These are phyloP conservation scores for Syzygium aromaticum DNA, from an alignment of 345 rosid genomes.

Conservation along the genomic window DNA sequence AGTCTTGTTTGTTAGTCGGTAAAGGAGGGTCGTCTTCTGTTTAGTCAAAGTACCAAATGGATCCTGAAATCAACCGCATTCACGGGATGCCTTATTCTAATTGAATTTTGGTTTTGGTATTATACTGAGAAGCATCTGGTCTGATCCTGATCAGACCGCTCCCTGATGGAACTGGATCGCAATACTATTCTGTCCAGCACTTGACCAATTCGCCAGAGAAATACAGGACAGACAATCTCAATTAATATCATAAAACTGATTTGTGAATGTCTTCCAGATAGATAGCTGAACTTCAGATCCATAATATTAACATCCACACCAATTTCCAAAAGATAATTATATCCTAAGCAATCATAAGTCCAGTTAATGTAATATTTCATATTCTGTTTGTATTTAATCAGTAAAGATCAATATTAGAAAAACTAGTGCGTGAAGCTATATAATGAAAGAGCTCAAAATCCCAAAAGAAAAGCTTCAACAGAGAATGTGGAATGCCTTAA, in stretches of 20 bases:
- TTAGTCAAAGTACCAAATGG: not conserved
- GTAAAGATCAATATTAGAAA: not conserved
- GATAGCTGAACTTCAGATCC: not conserved
- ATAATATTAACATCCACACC: not conserved
- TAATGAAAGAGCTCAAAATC: not conserved
- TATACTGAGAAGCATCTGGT: not conserved
- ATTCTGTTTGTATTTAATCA: not conserved
- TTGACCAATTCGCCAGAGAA: not conserved
- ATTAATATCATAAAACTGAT: not conserved
- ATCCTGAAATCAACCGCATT: not conserved
- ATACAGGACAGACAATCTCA: not conserved
- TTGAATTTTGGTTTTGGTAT: not conserved
- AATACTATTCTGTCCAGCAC: not conserved
- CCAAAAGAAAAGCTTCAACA: not conserved
- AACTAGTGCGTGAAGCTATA: not conserved
- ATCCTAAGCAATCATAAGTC: not conserved
- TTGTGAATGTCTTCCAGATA: not conserved
- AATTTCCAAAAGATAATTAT: not conserved
- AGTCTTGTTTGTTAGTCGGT: not conserved
- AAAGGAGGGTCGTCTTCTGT: not conserved
- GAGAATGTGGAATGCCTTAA: not conserved
- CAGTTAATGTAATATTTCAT: not conserved
- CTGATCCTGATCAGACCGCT: not conserved
- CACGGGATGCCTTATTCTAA: not conserved
- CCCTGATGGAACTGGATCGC: not conserved